Base-by-base conservation (phyloP, 169 alveolate species). In the Cystoisospora suis region DNA sequence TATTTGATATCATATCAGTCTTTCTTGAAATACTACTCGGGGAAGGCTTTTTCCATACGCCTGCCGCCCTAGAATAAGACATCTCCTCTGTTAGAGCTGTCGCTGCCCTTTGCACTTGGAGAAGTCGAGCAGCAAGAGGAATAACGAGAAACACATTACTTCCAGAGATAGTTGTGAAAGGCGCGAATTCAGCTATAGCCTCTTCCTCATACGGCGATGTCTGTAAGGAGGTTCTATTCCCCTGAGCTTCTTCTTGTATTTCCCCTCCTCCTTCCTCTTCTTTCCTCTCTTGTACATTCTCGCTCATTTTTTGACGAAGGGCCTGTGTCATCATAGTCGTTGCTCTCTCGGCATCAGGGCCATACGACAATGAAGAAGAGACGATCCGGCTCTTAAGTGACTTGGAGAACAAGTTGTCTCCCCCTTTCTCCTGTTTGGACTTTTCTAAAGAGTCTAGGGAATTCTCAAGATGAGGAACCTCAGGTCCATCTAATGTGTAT, bases 81-180 rank as follows among this genome's bases (percentile, higher is more conserved):
- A n/a, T 12, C 34, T n/a, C 5, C 77, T 65, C 45, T 15, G 45
- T 7, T n/a, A 32, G 77, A 2, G 77, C 1, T 1, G 77, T 72
- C 47, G 83, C 83, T 29, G 42, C 15, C 40, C 15, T 20, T 4
- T 72, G 83, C 83, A 72, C 58, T 53, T 38, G 83, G 20, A 72
- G 83, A 38, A 72, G 45, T 27, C 87, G 75, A 5, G 69, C 91
- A 12, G 91, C 87, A 20, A 87, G 87, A 23, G 91, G 91, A 20
- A 87, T 42, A n/a, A 87, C 59, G 9, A 72, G 75, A 49, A 87
- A 87, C 27, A 61, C 87, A 44, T 53, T 87, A 40, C 91, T 87
- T 46, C 91, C 80, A n/a, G 83, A 72, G 42, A 40, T 72, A 6
- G 83, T 72, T 29, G 53, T 29, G 45, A 38, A 72, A 20, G 85